Evolutionary conservation across 352 stramenopile genomes (phyloP), one percentile per base, ranked within the genome.

Genomic region (Globisporangium emineosum): DNA sequence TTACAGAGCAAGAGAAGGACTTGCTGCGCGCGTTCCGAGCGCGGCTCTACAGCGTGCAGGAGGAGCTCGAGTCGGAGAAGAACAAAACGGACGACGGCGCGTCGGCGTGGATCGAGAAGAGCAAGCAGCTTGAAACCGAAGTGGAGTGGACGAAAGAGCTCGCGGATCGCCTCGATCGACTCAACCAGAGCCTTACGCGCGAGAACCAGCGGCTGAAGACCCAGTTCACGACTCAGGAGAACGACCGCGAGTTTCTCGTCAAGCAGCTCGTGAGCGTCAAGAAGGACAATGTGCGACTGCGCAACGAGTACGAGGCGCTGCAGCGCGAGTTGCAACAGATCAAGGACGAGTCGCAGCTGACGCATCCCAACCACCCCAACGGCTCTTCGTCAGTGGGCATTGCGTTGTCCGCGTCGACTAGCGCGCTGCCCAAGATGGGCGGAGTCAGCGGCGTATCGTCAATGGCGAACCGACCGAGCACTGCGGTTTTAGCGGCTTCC

Each of bases 211-310:
- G 83, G 0, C 76, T 98, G 1, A 97, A 97, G 68, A 91, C 83
- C 1, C 87, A 97, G 63, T 98, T 96, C 60, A 91, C 92, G 56
- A 95, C 81, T 10, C 89, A 98, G 71, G 90, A 98, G 62, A 93
- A 98, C 63, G 93, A 98, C 74, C 79, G 93, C n/a, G 89, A 97
- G 64, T 97, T 96, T 52, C 83, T 98, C 25, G 89, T 98, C 17
- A 90, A 90, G 66, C 89, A 98, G 70, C 86, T 98, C 19, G 92
- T 97, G 32, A 83, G 73, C 3, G 86, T 94, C 35, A 97, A 97
- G 71, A 97, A 97, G 67, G 92, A 98, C 60, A 97, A 97, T 43
- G 85, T 87, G 33, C 77, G 82, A 15, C 66, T 97, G 3, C 71
- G 89, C 43, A 73, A 81, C 60, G 83, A 89, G 53, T 64, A 83